Evolutionary conservation across 768 basidiomycete species (phyloP), one percentile per base, ranked within the genome.

Genomic region (Leccinum broughii): DNA sequence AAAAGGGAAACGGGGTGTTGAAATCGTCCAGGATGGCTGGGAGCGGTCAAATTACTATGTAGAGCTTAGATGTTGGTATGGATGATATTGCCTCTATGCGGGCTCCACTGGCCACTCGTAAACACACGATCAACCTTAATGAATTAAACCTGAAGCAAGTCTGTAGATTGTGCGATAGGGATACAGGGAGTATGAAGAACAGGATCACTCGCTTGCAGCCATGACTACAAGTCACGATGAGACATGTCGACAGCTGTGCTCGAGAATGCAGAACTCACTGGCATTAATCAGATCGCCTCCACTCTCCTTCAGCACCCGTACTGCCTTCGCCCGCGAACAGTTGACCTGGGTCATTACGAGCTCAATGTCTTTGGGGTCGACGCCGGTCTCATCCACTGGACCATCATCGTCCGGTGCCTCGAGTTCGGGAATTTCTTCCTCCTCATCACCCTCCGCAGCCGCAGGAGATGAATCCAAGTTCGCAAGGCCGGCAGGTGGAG

Each of bases 241-340:
- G 65, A 39, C 22, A 24, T 48, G 65, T 26, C 62, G 54, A 32
- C 48, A 13, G 22, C 3, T 41, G 35, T 51, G 37, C 34, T 13
- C 56, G 35, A 14, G 55, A 30, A 59, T 28, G 22, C 20, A 53
- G 54, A 22, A 91, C 94, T 75, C 73, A 96, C 94, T 96, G 62
- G 95, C 95, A 76, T 95, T 95, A 81, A 97, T 95, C 75, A 98
- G 75, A 78, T 98, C 95, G 41, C 95, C 95, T 55, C 90, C 89
- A 66, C 87, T 92, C 68, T 94, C 93, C 79, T 92, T 95, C 74
- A 98, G 77, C 64, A 85, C 95, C 59, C 87, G 85, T 48, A 94
- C 90, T 41, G 96, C 97, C 75, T 95, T 97, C 46, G 92, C 92
- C 63, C 94, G 87, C 53, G 92, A 86, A 77, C 93, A 96, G 71